Evolutionary conservation across 1,139 yeast genomes (phyloP).

Genomic region (Suhomyces panamericanus): DNA sequence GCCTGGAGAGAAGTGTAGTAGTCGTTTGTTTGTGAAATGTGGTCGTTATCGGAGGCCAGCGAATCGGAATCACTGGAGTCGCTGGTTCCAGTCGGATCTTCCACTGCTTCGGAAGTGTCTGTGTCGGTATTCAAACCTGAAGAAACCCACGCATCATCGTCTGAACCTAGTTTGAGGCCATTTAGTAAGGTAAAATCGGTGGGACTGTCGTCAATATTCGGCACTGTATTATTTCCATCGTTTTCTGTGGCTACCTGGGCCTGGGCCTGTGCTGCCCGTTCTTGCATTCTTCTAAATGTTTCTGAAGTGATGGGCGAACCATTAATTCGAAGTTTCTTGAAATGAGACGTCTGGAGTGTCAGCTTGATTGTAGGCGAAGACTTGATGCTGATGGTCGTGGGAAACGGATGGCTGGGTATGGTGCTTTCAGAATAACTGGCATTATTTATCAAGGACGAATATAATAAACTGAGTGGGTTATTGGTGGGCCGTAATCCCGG

Average conservation of each 20-base stretch:
- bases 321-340: constrained; percentile 45
- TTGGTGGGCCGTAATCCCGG: neutral
- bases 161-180: constrained; percentile 14
- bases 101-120: constrained; percentile 19
- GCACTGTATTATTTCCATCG: neutral
- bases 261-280: constrained; percentile 1
- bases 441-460: constrained; percentile 16
- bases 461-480: constrained; percentile 19
- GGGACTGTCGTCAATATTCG: neutral
- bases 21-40: constrained; percentile 24
- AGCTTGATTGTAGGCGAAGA: constrained; percentile 43
- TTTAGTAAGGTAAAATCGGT: constrained; percentile 10
- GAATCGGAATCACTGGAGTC: constrained; percentile 34
- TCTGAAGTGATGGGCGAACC: constrained; percentile 42
- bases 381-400: constrained; percentile 24
- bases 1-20: constrained; percentile 27
- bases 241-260: neutral
- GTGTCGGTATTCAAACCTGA: constrained; percentile 28
- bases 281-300: constrained; percentile 18
- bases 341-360: constrained; percentile 40
- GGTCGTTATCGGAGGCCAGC: constrained; percentile 17
- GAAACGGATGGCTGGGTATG: constrained; percentile 13
- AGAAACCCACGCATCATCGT: constrained; percentile 24
- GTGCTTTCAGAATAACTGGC: constrained; percentile 1
- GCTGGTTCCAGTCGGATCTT: constrained; percentile 17